phyloP scores from a whole-genome alignment of 2,329 filamentous ascomycete species.

The Neonectria faginata region DNA sequence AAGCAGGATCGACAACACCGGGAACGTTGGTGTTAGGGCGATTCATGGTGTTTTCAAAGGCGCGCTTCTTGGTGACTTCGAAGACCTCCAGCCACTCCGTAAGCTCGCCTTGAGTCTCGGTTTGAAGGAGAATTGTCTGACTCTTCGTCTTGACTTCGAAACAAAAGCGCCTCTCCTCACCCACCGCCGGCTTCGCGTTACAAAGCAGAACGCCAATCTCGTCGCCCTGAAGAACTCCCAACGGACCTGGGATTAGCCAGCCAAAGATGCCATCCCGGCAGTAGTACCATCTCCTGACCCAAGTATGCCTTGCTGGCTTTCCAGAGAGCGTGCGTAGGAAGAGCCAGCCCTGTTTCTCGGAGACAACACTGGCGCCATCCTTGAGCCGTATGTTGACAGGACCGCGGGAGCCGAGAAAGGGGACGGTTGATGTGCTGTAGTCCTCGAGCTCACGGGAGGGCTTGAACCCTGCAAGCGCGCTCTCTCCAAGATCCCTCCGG shows the following conservation, averaged over 20 bases:
- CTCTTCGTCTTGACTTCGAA: constrained; percentile 99
- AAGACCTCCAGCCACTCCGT: constrained; percentile 95
- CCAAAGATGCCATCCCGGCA: constrained; percentile 96
- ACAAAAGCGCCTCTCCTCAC: constrained; percentile 94
- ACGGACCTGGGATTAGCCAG: constrained; percentile 85
- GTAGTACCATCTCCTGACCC: constrained; percentile 95
- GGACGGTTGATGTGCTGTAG: constrained; percentile 90
- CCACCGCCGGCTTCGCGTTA: constrained; percentile 88
- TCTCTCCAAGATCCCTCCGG: constrained; percentile 84
- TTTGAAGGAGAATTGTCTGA: constrained; percentile 87
- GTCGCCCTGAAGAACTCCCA: constrained; percentile 94
- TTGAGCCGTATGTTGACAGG: constrained; percentile 72
- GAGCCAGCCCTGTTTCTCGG: constrained; percentile 95
- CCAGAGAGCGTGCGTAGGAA: constrained; percentile 84
- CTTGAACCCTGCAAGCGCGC: constrained; percentile 74
- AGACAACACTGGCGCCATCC: constrained; percentile 61
- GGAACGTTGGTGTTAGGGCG: constrained; percentile 60
- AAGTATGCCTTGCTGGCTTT: constrained; percentile 89
- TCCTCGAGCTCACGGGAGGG: constrained; percentile 94
- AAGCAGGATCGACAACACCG: constrained; percentile 77
- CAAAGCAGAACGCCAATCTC: constrained; percentile 96
- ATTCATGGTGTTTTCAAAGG: constrained; percentile 78
- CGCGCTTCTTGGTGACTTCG: constrained; percentile 92
- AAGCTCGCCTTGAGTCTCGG: constrained; percentile 92
- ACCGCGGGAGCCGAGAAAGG: constrained; percentile 80